Base-by-base conservation (phyloP, 2,329 filamentous ascomycete species). In the Colletotrichum godetiae region DNA sequence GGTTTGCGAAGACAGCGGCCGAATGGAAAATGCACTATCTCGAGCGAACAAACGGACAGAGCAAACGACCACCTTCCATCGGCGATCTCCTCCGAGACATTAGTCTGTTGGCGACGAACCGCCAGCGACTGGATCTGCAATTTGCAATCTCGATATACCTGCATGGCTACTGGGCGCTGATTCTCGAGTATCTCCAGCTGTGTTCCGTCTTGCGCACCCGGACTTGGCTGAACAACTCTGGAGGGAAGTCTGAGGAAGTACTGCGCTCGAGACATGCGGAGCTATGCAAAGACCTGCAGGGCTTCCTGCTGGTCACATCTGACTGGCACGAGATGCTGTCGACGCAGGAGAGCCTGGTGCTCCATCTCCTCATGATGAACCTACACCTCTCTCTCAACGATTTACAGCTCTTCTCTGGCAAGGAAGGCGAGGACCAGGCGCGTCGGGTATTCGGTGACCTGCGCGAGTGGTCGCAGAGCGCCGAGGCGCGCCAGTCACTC, bases 361-460 rank as follows among this genome's bases (percentile, higher is more conserved):
- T 88, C 10, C 85, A 88, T 76, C 83, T 92, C 1, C 83, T 92
- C 12, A 83, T 91, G 69, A 88, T 93, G 85, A 89, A 92, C 77
- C 83, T 93, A 5, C 88, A 93, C 78, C 87, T 92, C 56, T 90
- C 90, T 0, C 82, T 93, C 3, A 88, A 92, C 75, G 91, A 93
- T 70, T 82, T 93, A 19, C 91, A 93, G 77, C 85, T 92, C 4
- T 93, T 93, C 75, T 89, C 90, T 0, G 92, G 92, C 5, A 91
- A 92, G 56, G 91, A 92, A 75, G 91, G 90, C 29, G 88, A 91
- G 74, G 91, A 92, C 42, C 90, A 93, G 78, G 91, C 92, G 4
- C 86, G 89, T 4, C 82, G 87, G 7, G 86, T 91, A 15, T 91
- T 91, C 74, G 87, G 89, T 0, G 83, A 86, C 0, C 82, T 93